A percentile compares a stretch with the other conserved stretches of the same genome.
Evolutionary conservation across 371 early-diverging fungal species (phyloP).

Genomic region (Lichtheimia hyalospora): DNA sequence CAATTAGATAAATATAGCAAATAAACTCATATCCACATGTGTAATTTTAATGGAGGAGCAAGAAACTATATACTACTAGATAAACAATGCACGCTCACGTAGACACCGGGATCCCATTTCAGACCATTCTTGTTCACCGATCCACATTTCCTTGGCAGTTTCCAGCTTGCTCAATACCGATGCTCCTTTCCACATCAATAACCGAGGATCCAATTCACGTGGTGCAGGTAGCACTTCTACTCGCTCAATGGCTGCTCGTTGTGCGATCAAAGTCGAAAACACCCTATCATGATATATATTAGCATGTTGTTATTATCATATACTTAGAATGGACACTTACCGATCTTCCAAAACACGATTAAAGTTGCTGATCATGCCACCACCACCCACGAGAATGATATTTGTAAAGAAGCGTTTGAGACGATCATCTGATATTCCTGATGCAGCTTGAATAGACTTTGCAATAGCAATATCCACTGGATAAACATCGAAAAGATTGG

Average conservation of each 20-base stretch:
- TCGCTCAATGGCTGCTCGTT: constrained; percentile 55
- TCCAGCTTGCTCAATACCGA: constrained; percentile 82
- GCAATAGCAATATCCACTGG: constrained; percentile 84
- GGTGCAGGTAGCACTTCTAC: constrained; percentile 81
- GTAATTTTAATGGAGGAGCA: background rate
- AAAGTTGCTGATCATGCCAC: constrained; percentile 76
- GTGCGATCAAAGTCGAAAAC: constrained; percentile 37
- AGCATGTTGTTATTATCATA: background rate
- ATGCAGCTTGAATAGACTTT: constrained; percentile 61
- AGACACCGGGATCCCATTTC: constrained; percentile 67
- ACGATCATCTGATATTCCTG: constrained; percentile 71
- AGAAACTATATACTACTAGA: constrained; percentile 29
- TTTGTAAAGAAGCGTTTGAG: constrained; percentile 70
- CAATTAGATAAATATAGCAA: background rate
- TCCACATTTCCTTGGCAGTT: constrained; percentile 79
- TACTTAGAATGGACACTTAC: constrained; percentile 21
- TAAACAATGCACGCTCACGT: constrained; percentile 69
- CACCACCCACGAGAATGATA: constrained; percentile 85
- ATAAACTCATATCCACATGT: background rate
- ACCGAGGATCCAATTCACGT: constrained; percentile 83
- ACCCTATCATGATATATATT: constrained; percentile 15
- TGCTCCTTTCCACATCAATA: constrained; percentile 90
- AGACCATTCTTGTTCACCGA: constrained; percentile 74
- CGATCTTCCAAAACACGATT: constrained; percentile 70
- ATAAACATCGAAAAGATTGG: constrained; percentile 19